Base-by-base conservation (phyloP, 768 basidiomycete species). In the Neoboletus brunneissimus region DNA sequence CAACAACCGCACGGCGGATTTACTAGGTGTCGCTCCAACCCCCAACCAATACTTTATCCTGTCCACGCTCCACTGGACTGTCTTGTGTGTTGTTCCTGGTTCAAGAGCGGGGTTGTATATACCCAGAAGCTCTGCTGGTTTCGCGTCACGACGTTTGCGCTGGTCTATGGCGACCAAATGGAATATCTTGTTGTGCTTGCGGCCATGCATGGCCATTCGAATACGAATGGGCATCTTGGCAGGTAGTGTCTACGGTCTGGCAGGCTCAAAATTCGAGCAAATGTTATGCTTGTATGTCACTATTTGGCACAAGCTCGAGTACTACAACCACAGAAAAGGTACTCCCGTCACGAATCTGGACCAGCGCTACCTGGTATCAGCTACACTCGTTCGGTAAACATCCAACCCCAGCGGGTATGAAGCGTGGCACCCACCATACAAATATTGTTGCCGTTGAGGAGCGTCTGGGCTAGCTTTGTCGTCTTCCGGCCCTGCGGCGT, bases 381-480 rank as follows among this genome's bases (percentile, higher is more conserved):
- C 87, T 87, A 27, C 27, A 6, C 27, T 25, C 8, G 42, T 47
- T 3, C 23, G 48, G 57, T 48, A 16, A 62, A 40, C 54, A 20
- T 45, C 35, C 16, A n/a, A 45, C 60, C 49, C 27, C 16, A n/a
- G 41, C 11, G 6, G 31, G 27, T 23, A 16, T 16, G 53, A 1
- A 51, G 37, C 23, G 18, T n/a, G 41, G 45, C 27, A 70, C 86
- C 54, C 62, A 92, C 94, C 87, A 98, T 96, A 68, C 94, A 96
- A 41, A 99, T 98, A 61, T 96, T 94, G 75, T 94, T 96, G 15
- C 94, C 94, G 67, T 96, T 96, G 56, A 96, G 73, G 43, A 96
- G 77, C 18, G 94, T 96, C 74, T 97, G 93, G 2, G 87, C 83
- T 12, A 98, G 80, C 56, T 85, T 81, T 4, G 90, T 97, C 68